Evolutionary conservation across 441 rosid genomes (phyloP).

Genomic region (Codiaeum variegatum): DNA sequence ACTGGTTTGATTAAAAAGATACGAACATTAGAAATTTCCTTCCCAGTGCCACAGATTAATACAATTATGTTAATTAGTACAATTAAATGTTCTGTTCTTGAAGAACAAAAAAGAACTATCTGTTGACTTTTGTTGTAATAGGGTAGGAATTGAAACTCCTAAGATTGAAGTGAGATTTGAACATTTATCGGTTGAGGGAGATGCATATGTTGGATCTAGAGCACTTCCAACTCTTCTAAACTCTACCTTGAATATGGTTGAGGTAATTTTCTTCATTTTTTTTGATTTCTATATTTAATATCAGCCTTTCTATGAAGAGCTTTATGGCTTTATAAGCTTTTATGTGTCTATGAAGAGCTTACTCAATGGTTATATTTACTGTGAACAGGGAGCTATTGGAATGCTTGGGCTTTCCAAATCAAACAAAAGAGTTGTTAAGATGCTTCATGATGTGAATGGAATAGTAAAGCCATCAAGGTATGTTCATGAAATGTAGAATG

Average conservation of each 20-base stretch:
- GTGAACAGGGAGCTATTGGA: conserved; percentile 39
- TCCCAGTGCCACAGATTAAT: no score
- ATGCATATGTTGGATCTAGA: conserved; percentile 57
- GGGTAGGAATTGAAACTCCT: conserved; percentile 59
- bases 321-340: background rate
- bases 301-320: no score
- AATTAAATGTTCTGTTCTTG: no score
- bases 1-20: background rate
- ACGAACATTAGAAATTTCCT: no score
- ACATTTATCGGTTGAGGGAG: conserved; percentile 46
- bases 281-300: no score
- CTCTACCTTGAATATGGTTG: conserved; percentile 44
- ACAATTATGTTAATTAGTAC: no score
- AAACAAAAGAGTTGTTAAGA: conserved; percentile 40
- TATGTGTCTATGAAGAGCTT: background rate
- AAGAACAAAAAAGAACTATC: background rate
- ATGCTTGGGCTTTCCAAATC: conserved; percentile 38
- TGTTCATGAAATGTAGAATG: background rate
- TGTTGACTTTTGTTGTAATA: conserved; percentile 13
- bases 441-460: conserved; percentile 48
- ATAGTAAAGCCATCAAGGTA: conserved; percentile 56
- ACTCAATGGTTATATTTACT: background rate
- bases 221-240: conserved; percentile 63
- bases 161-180: conserved; percentile 49
- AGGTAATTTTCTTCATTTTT: conserved; percentile 32